Base-by-base conservation (phyloP, 768 basidiomycete species). In the Termitomyces eurrhizus region DNA sequence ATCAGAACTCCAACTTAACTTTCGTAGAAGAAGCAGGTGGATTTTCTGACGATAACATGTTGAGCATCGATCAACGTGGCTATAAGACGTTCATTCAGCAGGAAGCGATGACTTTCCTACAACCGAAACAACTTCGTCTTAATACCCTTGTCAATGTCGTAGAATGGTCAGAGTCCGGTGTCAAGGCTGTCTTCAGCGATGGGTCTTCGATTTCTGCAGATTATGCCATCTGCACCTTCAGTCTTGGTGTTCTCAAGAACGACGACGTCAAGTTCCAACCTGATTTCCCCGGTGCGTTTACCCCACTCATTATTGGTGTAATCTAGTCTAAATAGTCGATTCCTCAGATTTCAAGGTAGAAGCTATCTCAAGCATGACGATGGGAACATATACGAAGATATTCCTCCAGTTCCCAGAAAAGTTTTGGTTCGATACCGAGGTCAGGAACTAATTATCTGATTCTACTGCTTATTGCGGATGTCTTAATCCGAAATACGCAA, bases 361-460 rank as follows among this genome's bases (percentile, higher is more conserved):
- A 59, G 86, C 86, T 3, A 82, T 88, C 39, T 78, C 83, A 39
- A 81, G 79, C 59, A 82, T 87, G 70, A 75, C 76, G n/a, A 88
- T 89, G 87, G 85, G 75, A 6, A 85, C 80, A 0, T 89, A 86
- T 62, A 86, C 87, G 1, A 88, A 88, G 69, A 87, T 89, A 32
- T 88, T 87, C 70, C 66, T 88, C 52, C 80, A 85, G 62, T 89
- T 88, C 66, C 76, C 81, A 0, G 65, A 80, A 57, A 84, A 83
- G 33, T 89, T 89, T 69, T 88, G 76, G 76, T 78, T 77, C 50
- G 71, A 76, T 48, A 75, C 76, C 0, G 74, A 79, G 72, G 77
- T 75, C 48, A 32, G 29, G 44, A 26, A 24, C 33, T 5, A 18
- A 32, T 36, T 11, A 9, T 26, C 24, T 12, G 13, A 36, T 36